Evolutionary conservation across 2,329 filamentous ascomycete genomes (phyloP), one percentile per base, ranked within the genome.

Genomic region (Xylariales sp.): DNA sequence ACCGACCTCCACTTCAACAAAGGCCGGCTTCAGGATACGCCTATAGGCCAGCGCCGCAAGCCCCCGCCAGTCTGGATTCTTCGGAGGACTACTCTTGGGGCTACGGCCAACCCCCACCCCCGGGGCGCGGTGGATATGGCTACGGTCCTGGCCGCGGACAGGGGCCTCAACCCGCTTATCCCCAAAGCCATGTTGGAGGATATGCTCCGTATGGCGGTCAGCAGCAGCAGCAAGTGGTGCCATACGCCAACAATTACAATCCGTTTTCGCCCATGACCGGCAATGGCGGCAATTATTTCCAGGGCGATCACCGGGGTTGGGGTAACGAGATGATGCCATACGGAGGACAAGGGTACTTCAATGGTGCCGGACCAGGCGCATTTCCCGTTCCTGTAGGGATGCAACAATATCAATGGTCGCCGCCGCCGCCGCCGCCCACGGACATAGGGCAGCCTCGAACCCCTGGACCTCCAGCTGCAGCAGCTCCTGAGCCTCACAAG

Each of bases 1-100:
- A 65, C 53, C 59, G 57, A 43, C 57, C 62, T 28, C 28, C 55
- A 20, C 57, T 61, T 28, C 29, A 53, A 21, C 51, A 51, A 10
- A 50, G 55, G 39, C 44, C 52, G n/a, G 24, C 45, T 10, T 49
- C 56, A 39, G 48, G 45, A n/a, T 51, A 53, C 50, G 47, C 47
- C 33, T 49, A 45, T 46, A 49, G 51, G 52, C 50, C 42, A 19
- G 44, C 60, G 60, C 42, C 48, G 49, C 50, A 54, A 45, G 49
- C 51, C 48, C 69, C 73, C 49, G 76, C 78, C 68, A 85, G 74
- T 59, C 71, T 76, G 68, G 83, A 85, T 59, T 75, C 75, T 25
- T 71, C 70, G 15, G 80, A 86, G 18, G 80, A 74, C 57, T 61
- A 74, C 57, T 61, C 54, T 52, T 68, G 63, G 69, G 72, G 66